A percentile compares a stretch with the other conserved stretches of the same genome.
These are phyloP conservation scores for Nevesoporus exiguus DNA, from an alignment of 768 basidiomycete genomes.

Conservation along the genomic window DNA sequence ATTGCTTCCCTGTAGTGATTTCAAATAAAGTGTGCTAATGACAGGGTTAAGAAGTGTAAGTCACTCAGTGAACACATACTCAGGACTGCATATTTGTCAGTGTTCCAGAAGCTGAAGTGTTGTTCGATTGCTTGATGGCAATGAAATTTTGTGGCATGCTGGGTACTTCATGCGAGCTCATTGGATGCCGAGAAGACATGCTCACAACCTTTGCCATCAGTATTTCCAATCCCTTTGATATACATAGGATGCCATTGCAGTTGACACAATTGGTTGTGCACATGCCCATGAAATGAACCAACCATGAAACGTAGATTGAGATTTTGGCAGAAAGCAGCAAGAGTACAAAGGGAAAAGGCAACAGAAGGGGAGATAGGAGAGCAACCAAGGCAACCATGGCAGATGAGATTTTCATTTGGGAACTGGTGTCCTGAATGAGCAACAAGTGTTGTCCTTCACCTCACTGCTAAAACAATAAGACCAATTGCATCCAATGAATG, in stretches of 20 bases:
- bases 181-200: not conserved
- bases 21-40: not conserved
- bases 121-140: not conserved
- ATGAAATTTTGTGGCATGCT: not conserved
- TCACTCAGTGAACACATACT: not conserved
- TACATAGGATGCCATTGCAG: not conserved
- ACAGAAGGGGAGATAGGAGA: not conserved
- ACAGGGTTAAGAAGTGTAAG: no score
- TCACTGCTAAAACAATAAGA: not conserved
- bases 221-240: not conserved
- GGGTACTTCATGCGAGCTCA: not conserved
- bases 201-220: not conserved
- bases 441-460: not conserved
- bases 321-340: not conserved
- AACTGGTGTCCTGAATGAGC: not conserved
- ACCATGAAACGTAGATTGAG: not conserved
- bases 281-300: not conserved
- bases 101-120: not conserved
- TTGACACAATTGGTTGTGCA: not conserved
- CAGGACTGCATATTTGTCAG: not conserved
- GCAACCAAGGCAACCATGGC: not conserved
- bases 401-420: not conserved
- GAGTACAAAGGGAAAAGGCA: not conserved
- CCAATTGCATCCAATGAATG: not conserved
- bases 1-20: not conserved